These are phyloP conservation scores for Xylariaceae sp. DNA, from an alignment of 2,329 filamentous ascomycete species.

Conservation along the genomic window DNA sequence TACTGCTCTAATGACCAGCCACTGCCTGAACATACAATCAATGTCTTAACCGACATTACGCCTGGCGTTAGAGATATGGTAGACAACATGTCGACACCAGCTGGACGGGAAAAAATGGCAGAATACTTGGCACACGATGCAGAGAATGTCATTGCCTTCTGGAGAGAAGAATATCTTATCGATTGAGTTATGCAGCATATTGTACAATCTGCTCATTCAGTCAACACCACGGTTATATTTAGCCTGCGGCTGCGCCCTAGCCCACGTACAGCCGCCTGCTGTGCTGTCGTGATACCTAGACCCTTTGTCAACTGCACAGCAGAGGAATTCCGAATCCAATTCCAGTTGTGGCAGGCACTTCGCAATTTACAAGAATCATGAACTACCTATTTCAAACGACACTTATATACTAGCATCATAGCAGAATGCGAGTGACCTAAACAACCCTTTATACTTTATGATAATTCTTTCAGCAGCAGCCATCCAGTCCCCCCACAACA, in stretches of 20 bases:
- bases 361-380: too few relatives aligned
- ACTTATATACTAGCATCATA: too few relatives aligned
- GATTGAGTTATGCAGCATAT: slow-evolving; percentile 16
- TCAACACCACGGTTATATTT: slow-evolving; percentile 11
- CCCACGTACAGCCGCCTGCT: background rate
- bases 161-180: slow-evolving; percentile 34
- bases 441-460: background rate
- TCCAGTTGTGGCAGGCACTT: background rate
- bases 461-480: background rate
- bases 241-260: slow-evolving; percentile 4
- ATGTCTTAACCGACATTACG: slow-evolving; percentile 39
- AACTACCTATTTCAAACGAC: too few relatives aligned
- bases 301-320: slow-evolving; percentile 4
- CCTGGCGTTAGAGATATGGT: slow-evolving; percentile 36
- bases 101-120: slow-evolving; percentile 28
- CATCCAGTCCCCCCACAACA: background rate
- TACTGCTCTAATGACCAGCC: slow-evolving; percentile 36
- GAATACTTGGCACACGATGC: slow-evolving; percentile 35
- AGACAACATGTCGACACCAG: slow-evolving; percentile 25
- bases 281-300: background rate
- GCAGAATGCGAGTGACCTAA: background rate
- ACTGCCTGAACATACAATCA: slow-evolving; percentile 34
- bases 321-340: background rate
- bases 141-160: slow-evolving; percentile 33
- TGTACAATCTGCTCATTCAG: background rate